Percentiles rank a stretch among this genome's conserved stretches.
Conservation (phyloP, 345 rosid species). For the Hypericum androsaemum region DNA sequence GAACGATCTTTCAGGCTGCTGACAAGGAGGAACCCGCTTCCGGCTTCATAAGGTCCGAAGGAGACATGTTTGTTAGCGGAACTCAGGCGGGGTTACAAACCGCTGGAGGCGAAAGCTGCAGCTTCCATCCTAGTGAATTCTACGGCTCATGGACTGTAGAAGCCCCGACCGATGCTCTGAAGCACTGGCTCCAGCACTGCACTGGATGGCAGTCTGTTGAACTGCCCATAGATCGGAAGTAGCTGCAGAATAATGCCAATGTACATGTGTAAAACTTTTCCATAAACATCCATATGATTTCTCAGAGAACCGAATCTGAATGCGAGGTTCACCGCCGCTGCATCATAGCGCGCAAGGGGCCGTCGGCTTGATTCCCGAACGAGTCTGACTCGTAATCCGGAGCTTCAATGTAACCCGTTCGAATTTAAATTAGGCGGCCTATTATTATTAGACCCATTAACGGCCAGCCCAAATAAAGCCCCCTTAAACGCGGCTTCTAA, state of each 20-base stretch:
- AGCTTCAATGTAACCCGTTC: no score
- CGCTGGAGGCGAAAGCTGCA: constrained; percentile 16
- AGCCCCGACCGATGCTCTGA: constrained; percentile 55
- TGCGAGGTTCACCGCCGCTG: no score
- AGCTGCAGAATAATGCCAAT: constrained; percentile 7
- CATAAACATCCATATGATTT: no score
- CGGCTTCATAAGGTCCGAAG: constrained; percentile 69
- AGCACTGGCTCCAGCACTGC: constrained; percentile 56
- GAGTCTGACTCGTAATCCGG: no score
- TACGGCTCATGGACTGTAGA: constrained; percentile 68
- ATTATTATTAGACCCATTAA: no score
- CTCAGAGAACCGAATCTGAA: no score
- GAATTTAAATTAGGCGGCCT: no score
- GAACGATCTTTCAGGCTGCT: constrained; percentile 39
- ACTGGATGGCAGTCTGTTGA: constrained; percentile 67
- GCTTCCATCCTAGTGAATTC: constrained; percentile 66
- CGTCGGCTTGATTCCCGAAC: no score
- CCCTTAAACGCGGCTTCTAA: no score
- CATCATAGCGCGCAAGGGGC: no score
- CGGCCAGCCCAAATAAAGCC: no score
- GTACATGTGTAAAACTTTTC: no score
- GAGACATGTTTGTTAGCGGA: constrained; percentile 56
- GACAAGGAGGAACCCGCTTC: constrained; percentile 46
- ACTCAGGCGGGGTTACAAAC: constrained; percentile 53
- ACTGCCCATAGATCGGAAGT: constrained; percentile 42